A percentile compares a stretch with the other conserved stretches of the same genome.
phyloP scores from a whole-genome alignment of 2,329 filamentous ascomycete species.

The Fusarium longipes region DNA sequence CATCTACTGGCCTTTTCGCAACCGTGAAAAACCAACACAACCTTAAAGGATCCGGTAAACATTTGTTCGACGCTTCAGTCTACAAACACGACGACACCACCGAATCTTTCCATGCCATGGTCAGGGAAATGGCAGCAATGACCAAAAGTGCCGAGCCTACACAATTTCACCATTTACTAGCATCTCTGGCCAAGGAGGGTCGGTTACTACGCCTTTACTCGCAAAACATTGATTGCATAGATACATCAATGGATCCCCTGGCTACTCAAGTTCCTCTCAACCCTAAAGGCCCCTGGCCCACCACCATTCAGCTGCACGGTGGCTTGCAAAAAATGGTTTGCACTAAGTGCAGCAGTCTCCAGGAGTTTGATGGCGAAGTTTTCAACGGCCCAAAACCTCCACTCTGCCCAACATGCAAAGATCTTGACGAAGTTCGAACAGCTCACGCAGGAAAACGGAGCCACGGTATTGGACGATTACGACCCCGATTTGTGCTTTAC shows the following conservation, averaged over 20 bases:
- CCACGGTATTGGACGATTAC: slow-evolving; percentile 89
- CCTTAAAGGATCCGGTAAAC: slow-evolving; percentile 88
- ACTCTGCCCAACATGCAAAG: slow-evolving; percentile 78
- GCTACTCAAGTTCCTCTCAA: slow-evolving; percentile 84
- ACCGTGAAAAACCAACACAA: slow-evolving; percentile 88
- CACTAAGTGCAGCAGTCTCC: slow-evolving; percentile 85
- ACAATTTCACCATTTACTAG: slow-evolving; percentile 91
- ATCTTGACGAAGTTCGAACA: slow-evolving; percentile 80
- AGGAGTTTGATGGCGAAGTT: slow-evolving; percentile 78
- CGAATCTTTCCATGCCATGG: slow-evolving; percentile 94
- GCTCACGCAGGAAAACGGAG: slow-evolving; percentile 84
- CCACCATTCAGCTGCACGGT: slow-evolving; percentile 92
- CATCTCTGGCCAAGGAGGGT: slow-evolving; percentile 86
- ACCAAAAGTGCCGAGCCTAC: slow-evolving; percentile 84
- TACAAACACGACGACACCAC: slow-evolving; percentile 93
- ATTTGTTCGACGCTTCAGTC: slow-evolving; percentile 96
- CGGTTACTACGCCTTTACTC: slow-evolving; percentile 91
- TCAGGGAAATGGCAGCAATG: slow-evolving; percentile 84
- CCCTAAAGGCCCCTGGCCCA: slow-evolving; percentile 89
- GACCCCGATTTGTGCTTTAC: slow-evolving; percentile 95
- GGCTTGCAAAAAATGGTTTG: slow-evolving; percentile 97
- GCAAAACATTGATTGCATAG: slow-evolving; percentile 96
- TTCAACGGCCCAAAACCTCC: slow-evolving; percentile 89
- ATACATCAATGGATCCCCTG: slow-evolving; percentile 83
- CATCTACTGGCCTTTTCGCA: slow-evolving; percentile 87